These are phyloP conservation scores for Phylloporus scabripes DNA, from an alignment of 768 basidiomycete genomes.

Conservation along the genomic window DNA sequence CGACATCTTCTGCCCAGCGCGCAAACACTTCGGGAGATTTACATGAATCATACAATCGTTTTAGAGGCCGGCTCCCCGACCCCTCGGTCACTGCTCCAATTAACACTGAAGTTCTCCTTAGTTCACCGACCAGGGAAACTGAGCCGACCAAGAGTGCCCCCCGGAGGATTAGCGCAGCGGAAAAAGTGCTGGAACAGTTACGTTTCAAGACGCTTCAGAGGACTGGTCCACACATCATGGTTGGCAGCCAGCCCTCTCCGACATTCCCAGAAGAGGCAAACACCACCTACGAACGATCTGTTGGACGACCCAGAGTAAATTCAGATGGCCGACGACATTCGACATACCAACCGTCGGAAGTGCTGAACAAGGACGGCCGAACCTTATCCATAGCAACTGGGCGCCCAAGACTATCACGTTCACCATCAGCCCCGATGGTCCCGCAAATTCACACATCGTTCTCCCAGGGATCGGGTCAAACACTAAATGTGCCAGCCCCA, in stretches of 20 bases:
- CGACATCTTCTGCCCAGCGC: conserved; percentile 15
- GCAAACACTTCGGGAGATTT: conserved; percentile 6
- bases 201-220: conserved; percentile 53
- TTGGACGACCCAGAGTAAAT: conserved; percentile 24
- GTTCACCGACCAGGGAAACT: conserved; percentile 32
- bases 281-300: conserved; percentile 13
- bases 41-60: conserved; percentile 11
- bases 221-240: conserved; percentile 22
- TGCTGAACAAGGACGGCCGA: conserved; percentile 18
- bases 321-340: conserved; percentile 28
- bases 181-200: conserved; percentile 62
- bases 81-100: conserved; percentile 16
- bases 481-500: conserved; percentile 17
- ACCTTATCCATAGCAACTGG: conserved; percentile 28
- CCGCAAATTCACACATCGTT: conserved; percentile 27
- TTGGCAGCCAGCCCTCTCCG: conserved; percentile 14
- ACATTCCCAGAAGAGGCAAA: conserved; percentile 16
- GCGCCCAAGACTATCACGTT: conserved; percentile 49
- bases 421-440: conserved; percentile 52
- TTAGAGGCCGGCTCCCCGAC: conserved; percentile 22
- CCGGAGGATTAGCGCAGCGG: conserved; percentile 59
- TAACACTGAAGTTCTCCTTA: conserved; percentile 16
- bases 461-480: conserved; percentile 23
- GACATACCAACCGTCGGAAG: conserved; percentile 20
- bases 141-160: conserved; percentile 28